These are phyloP conservation scores for Alloascoidea africana DNA, from an alignment of 805 yeast species.

Conservation along the genomic window DNA sequence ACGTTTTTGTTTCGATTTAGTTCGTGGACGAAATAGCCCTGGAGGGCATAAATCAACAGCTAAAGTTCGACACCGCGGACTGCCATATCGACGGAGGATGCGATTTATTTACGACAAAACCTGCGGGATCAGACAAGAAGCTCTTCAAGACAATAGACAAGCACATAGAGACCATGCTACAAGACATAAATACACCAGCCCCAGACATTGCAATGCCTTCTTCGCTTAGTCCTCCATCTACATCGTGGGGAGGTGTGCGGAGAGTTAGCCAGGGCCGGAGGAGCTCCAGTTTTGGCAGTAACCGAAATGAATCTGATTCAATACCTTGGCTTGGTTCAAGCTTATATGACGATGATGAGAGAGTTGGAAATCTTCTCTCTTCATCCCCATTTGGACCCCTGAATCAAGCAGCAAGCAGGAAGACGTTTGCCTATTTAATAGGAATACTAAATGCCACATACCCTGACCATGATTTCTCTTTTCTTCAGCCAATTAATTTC, in stretches of 20 bases:
- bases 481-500: slow-evolving; percentile 69
- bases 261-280: slow-evolving; percentile 8
- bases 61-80: slow-evolving; percentile 64
- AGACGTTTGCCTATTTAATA: slow-evolving; percentile 80
- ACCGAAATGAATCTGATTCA: slow-evolving; percentile 11
- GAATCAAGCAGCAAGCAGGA: slow-evolving; percentile 70
- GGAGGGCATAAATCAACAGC: slow-evolving; percentile 79
- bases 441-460: slow-evolving; percentile 84
- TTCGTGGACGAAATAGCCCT: slow-evolving; percentile 88
- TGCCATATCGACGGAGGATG: slow-evolving; percentile 76
- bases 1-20: slow-evolving; percentile 20
- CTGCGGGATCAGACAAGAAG: slow-evolving; percentile 81
- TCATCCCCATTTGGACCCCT: slow-evolving; percentile 80
- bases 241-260: slow-evolving; percentile 9
- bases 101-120: slow-evolving; percentile 88
- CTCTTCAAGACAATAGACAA: slow-evolving; percentile 77
- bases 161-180: slow-evolving; percentile 41
- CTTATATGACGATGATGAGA: slow-evolving; percentile 5
- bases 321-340: background rate
- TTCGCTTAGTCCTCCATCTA: slow-evolving; percentile 9
- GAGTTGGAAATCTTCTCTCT: slow-evolving; percentile 10
- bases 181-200: slow-evolving; percentile 7
- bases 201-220: slow-evolving; percentile 7
- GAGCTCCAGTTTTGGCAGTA: slow-evolving; percentile 9
- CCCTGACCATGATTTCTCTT: slow-evolving; percentile 91